phyloP scores from a whole-genome alignment of 441 rosid species.

The Erysimum cheiri region DNA sequence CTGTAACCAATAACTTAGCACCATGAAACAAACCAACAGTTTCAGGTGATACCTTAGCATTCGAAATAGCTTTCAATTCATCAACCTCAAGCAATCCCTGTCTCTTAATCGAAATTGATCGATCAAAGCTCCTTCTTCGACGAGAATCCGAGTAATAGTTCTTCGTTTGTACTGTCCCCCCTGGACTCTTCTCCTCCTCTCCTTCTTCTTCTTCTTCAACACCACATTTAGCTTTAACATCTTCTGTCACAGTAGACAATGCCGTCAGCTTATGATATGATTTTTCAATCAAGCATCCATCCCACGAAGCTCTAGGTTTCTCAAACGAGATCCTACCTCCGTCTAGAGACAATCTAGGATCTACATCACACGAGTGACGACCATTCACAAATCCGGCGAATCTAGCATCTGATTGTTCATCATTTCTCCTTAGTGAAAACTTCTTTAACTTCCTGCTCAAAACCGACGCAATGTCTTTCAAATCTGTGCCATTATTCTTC shows the following conservation, averaged over 20 bases:
- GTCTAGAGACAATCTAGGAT: slow-evolving; percentile 56
- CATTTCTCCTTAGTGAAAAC: slow-evolving; percentile 49
- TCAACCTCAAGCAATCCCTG: slow-evolving; percentile 46
- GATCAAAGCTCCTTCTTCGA: slow-evolving; percentile 59
- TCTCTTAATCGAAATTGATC: slow-evolving; percentile 46
- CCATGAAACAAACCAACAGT: slow-evolving; percentile 71
- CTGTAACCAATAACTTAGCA: slow-evolving; percentile 74
- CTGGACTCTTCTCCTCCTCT: slow-evolving; percentile 51
- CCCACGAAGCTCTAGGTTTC: slow-evolving; percentile 73
- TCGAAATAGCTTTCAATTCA: slow-evolving; percentile 49
- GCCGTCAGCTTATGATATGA: slow-evolving; percentile 46
- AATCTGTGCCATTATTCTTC: slow-evolving; percentile 46
- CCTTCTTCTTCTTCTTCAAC: slow-evolving; percentile 29
- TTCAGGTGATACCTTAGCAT: slow-evolving; percentile 62
- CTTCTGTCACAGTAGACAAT: slow-evolving; percentile 51
- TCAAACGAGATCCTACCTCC: slow-evolving; percentile 58
- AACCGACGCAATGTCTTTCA: slow-evolving; percentile 55
- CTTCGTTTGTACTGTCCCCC: slow-evolving; percentile 61
- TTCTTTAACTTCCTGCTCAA: slow-evolving; percentile 57
- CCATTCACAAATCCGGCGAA: slow-evolving; percentile 41
- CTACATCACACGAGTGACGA: slow-evolving; percentile 66
- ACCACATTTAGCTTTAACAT: slow-evolving; percentile 34
- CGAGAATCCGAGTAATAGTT: slow-evolving; percentile 55
- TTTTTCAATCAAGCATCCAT: slow-evolving; percentile 62
- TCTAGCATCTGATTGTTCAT: slow-evolving; percentile 15